Evolutionary conservation across 139 green algal genomes (phyloP).

Genomic region (Chlorella sp.): DNA sequence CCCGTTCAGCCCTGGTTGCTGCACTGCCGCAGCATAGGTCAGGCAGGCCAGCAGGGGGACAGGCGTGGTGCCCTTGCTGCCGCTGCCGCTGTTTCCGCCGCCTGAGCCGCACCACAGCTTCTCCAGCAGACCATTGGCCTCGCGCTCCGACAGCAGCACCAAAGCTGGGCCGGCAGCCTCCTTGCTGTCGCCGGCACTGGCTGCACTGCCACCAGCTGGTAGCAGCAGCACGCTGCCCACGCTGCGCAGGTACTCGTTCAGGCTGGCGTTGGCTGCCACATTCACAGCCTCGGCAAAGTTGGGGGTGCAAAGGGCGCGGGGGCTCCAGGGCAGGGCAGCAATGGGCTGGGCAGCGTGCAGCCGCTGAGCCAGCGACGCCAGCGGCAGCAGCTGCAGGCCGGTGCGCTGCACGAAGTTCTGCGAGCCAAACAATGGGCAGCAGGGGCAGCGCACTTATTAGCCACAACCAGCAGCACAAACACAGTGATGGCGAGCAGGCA

Average conservation of each 20-base stretch:
- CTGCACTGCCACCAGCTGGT: background rate
- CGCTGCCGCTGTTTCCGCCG: no score
- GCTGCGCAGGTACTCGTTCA: conserved; percentile 51
- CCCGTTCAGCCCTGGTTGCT: background rate
- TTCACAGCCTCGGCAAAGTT: conserved; percentile 47
- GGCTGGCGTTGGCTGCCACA: background rate
- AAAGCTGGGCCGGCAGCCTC: background rate
- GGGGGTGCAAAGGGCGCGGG: conserved; percentile 34
- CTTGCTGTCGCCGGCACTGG: background rate
- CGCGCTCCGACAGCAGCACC: conserved; percentile 66
- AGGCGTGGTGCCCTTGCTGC: no score
- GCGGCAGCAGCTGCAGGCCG: background rate
- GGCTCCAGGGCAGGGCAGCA: conserved; percentile 16
- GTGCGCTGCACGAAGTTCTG: background rate
- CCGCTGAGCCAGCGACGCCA: background rate
- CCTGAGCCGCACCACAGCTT: background rate
- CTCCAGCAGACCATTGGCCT: conserved; percentile 58
- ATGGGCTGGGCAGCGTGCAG: background rate
- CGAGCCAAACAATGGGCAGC: no score
- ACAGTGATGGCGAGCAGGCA: no score
- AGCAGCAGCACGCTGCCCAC: conserved; percentile 55
- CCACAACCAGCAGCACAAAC: no score
- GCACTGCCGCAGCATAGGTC: conserved; percentile 25
- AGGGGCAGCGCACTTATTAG: no score
- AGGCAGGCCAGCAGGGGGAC: background rate